Evolutionary conservation across 2,329 filamentous ascomycete genomes (phyloP).

Genomic region (Calonectria pauciramosa): DNA sequence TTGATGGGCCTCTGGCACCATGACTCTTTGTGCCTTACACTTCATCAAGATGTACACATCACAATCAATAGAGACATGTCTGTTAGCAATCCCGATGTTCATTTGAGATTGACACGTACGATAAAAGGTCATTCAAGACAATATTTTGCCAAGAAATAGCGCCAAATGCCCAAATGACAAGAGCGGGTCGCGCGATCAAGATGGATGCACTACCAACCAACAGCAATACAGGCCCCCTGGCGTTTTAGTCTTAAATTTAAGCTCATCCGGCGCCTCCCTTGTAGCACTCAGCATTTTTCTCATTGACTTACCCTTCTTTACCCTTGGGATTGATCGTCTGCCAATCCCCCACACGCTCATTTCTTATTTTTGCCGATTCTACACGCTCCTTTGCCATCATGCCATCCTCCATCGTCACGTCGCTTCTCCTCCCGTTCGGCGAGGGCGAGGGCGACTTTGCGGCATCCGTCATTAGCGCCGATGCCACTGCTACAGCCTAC

Average conservation of each 20-base stretch:
- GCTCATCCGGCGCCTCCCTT: too few relatives aligned
- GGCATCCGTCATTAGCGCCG: conserved; percentile 18
- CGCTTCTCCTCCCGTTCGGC: conserved; percentile 5
- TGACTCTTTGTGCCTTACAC: background rate
- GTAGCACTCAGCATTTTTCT: too few relatives aligned
- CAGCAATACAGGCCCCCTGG: background rate
- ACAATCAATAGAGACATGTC: background rate
- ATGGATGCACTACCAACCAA: background rate
- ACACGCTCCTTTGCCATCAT: too few relatives aligned
- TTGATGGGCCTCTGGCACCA: background rate
- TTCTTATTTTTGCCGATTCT: too few relatives aligned
- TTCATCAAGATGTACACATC: background rate
- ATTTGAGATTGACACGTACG: background rate
- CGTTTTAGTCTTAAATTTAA: too few relatives aligned
- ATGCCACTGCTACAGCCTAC: conserved; percentile 24
- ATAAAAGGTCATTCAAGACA: background rate
- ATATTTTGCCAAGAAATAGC: background rate
- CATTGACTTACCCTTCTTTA: too few relatives aligned
- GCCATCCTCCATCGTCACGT: conserved; percentile 16
- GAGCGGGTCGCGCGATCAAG: background rate
- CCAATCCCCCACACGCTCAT: too few relatives aligned
- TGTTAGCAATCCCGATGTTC: background rate
- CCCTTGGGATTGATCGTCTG: too few relatives aligned
- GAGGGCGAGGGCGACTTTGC: background rate
- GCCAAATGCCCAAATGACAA: background rate